Base-by-base conservation (phyloP, 2,329 filamentous ascomycete species). In the Ambrosiella cleistominuta region DNA sequence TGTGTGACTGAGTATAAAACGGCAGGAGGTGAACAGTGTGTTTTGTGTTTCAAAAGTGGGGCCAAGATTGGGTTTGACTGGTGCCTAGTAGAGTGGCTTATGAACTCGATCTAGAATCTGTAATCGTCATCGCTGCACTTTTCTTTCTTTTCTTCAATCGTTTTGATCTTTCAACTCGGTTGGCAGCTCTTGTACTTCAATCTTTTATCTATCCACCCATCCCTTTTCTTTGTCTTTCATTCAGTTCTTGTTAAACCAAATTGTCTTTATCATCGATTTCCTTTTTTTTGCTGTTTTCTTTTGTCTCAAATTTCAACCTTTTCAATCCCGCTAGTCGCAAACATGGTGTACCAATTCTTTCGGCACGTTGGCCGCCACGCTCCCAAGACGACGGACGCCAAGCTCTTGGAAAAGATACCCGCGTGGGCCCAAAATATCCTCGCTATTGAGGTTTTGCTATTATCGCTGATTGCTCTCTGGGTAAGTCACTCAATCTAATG, bases 381-480 rank as follows among this genome's bases (percentile, higher is more conserved):
- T 27, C 27, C 27, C 27, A 27, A 5, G 27, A 27, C 27, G 27
- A 27, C 44, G 51, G 9, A 54, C 37, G 53, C 54, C 13, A 45
- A 56, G 8, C 38, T 59, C 17, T n/a, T 54, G n/a, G 44, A 27
- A 9, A 42, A 56, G 39, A 56, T 59, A 37, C 47, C 58, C 27
- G 37, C 36, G 19, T 59, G 53, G 58, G 45, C 37, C 27, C 44
- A 39, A n/a, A 17, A 17, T 5, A 17, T 57, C 27, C 44, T 60
- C 19, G 56, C 37, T 15, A 6, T 57, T 36, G 55, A 60, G 38
- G 42, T 54, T 11, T 19, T 57, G 1, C 13, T 54, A 19, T 13
- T 60, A 37, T 35, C 55, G 3, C 55, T 52, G 19, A 42, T 54
- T 11, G 19, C 57, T 37, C n/a, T 60, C 36, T 60, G 59, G 59